Percentiles rank a stretch among this genome's conserved stretches.
These are phyloP conservation scores for Mycena pura DNA, from an alignment of 768 basidiomycete genomes.

Conservation along the genomic window DNA sequence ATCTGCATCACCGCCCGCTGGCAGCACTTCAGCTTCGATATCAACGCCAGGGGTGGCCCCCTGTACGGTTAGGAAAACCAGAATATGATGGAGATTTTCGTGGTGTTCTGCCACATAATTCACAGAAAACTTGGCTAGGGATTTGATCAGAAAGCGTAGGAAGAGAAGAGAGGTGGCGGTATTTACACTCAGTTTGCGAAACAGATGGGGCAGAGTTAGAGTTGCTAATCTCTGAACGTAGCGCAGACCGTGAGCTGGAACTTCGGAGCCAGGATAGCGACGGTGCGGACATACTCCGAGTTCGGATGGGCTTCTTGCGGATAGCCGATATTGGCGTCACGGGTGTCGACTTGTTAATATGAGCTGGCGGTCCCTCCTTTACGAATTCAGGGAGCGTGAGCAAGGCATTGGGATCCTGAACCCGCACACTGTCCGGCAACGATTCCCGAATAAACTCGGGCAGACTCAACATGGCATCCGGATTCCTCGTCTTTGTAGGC, in stretches of 20 bases:
- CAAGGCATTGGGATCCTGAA: constrained; percentile 52
- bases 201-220: constrained; percentile 18
- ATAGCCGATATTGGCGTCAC: constrained; percentile 19
- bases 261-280: constrained; percentile 64
- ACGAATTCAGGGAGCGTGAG: constrained; percentile 68
- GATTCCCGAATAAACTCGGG: constrained; percentile 71
- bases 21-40: constrained; percentile 71
- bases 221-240: constrained; percentile 29
- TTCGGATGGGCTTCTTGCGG: constrained; percentile 43
- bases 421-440: constrained; percentile 42
- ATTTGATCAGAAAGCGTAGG: constrained; percentile 4
- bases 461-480: constrained; percentile 59
- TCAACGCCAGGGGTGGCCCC: constrained; percentile 56
- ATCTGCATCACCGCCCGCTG: constrained; percentile 46
- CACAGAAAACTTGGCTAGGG: constrained; percentile 49
- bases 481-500: constrained; percentile 48
- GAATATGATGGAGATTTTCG: constrained; percentile 81
- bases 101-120: constrained; percentile 77
- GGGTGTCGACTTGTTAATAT: constrained; percentile 22
- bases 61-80: constrained; percentile 72
- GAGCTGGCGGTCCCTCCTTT: constrained; percentile 50
- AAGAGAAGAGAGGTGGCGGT: not conserved
- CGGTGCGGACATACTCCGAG: constrained; percentile 66
- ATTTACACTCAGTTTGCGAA: constrained; percentile 30
- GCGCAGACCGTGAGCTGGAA: constrained; percentile 36